These are phyloP conservation scores for Kluyveromyces siamensis DNA, from an alignment of 805 yeast genomes.

Conservation along the genomic window DNA sequence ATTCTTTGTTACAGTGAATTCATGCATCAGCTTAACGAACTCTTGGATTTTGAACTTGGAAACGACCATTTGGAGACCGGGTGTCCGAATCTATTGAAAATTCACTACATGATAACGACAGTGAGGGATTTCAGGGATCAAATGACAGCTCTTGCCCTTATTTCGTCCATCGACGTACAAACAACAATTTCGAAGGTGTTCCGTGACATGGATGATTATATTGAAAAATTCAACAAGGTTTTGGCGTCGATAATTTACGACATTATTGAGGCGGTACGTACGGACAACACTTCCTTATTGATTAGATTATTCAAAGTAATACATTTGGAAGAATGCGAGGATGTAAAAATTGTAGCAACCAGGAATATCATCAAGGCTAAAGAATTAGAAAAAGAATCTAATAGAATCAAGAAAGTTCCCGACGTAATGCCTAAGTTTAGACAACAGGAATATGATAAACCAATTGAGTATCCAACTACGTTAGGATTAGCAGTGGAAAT, in stretches of 20 bases:
- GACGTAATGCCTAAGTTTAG: constrained; percentile 10
- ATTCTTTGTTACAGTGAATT: constrained; percentile 48
- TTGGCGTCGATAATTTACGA: constrained; percentile 57
- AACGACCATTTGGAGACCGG: constrained; percentile 30
- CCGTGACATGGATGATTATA: constrained; percentile 26
- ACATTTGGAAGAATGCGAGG: constrained; percentile 75
- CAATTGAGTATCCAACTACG: constrained; percentile 23
- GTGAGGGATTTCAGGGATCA: constrained; percentile 76
- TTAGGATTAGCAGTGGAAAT: constrained; percentile 30
- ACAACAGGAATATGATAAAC: constrained; percentile 9
- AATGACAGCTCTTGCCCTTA: constrained; percentile 45
- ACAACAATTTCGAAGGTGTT: constrained; percentile 47
- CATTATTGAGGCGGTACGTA: constrained; percentile 63
- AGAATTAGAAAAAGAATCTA: constrained; percentile 22
- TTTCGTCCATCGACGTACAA: constrained; percentile 54
- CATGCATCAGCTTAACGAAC: constrained; percentile 38
- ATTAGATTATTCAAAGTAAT: constrained; percentile 67
- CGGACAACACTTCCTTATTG: constrained; percentile 57
- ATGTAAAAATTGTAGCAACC: constrained; percentile 41
- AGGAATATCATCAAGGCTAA: constrained; percentile 26
- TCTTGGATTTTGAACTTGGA: constrained; percentile 40
- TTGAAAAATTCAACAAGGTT: constrained; percentile 54
- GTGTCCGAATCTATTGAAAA: constrained; percentile 45
- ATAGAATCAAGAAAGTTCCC: constrained; percentile 22
- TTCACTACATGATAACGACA: constrained; percentile 63